These are phyloP conservation scores for Neobulgaria alba DNA, from an alignment of 2,329 filamentous ascomycete species.

Conservation along the genomic window DNA sequence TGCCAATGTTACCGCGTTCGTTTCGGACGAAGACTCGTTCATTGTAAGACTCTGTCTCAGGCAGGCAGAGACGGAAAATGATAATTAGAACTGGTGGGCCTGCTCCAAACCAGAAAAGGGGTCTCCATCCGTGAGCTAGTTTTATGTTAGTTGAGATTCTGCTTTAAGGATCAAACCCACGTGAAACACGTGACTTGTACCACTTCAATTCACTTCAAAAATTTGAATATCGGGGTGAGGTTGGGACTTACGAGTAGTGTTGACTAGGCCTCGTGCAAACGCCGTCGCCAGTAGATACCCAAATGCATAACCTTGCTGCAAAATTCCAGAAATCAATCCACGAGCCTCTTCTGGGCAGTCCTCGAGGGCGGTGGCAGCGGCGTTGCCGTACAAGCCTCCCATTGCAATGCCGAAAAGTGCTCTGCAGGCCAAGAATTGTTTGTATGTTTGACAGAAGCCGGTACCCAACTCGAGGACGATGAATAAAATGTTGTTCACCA, in stretches of 20 bases:
- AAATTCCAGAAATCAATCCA: constrained; percentile 72
- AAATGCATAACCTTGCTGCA: constrained; percentile 75
- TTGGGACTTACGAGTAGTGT: too few relatives aligned
- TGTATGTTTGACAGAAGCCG: constrained; percentile 64
- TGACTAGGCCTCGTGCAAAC: constrained; percentile 57
- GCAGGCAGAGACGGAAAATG: constrained; percentile 64
- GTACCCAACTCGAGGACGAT: constrained; percentile 64
- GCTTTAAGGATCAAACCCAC: too few relatives aligned
- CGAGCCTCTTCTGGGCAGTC: constrained; percentile 42
- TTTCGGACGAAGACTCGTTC: constrained; percentile 57
- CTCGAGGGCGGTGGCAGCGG: constrained; percentile 69
- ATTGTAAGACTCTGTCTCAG: constrained; percentile 68
- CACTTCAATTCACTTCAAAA: too few relatives aligned
- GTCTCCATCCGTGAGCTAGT: constrained; percentile 70
- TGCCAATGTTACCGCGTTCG: constrained; percentile 49
- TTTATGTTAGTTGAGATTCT: too few relatives aligned
- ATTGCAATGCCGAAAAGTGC: constrained; percentile 73
- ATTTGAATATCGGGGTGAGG: too few relatives aligned
- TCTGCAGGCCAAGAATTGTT: constrained; percentile 60
- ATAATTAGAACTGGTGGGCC: constrained; percentile 76
- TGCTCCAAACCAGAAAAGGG: constrained; percentile 84
- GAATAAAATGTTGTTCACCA: constrained; percentile 66
- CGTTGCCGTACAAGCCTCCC: constrained; percentile 74
- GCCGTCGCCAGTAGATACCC: constrained; percentile 72
- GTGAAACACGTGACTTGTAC: too few relatives aligned